phyloP scores from a whole-genome alignment of 1,139 yeast species.

The Pichia sp. region DNA sequence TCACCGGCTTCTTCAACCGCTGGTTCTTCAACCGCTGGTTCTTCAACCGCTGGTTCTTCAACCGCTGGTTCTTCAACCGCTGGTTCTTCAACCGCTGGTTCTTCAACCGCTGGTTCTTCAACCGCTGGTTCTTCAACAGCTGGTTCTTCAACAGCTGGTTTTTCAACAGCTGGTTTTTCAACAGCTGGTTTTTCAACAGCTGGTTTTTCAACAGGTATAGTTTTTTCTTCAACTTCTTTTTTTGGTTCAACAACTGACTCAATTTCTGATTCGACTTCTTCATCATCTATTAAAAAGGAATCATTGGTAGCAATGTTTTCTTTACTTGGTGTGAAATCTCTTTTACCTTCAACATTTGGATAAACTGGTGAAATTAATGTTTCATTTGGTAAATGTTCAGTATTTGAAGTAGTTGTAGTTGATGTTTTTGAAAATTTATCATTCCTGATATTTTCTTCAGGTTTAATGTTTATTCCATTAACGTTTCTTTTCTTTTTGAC shows the following conservation, averaged over 20 bases:
- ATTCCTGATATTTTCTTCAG: background rate
- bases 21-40: slow-evolving; percentile 2
- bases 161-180: background rate
- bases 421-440: background rate
- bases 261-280: slow-evolving; percentile 13
- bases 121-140: slow-evolving; percentile 1
- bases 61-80: too few species aligned
- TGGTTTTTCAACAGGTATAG: slow-evolving; percentile 1
- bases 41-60: too few species aligned
- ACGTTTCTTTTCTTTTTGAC: slow-evolving; percentile 4
- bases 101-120: slow-evolving; percentile 4
- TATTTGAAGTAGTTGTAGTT: background rate
- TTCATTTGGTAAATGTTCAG: slow-evolving; percentile 25
- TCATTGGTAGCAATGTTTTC: slow-evolving; percentile 19
- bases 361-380: slow-evolving; percentile 26
- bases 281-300: slow-evolving; percentile 25
- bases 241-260: slow-evolving; percentile 1
- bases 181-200: background rate
- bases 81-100: background rate
- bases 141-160: background rate
- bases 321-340: slow-evolving; percentile 13
- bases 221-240: background rate
- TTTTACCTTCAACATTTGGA: slow-evolving; percentile 8
- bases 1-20: slow-evolving; percentile 7
- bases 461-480: background rate